Base-by-base conservation (phyloP, 2,329 filamentous ascomycete genomes). In the Blumeria hordei region DNA sequence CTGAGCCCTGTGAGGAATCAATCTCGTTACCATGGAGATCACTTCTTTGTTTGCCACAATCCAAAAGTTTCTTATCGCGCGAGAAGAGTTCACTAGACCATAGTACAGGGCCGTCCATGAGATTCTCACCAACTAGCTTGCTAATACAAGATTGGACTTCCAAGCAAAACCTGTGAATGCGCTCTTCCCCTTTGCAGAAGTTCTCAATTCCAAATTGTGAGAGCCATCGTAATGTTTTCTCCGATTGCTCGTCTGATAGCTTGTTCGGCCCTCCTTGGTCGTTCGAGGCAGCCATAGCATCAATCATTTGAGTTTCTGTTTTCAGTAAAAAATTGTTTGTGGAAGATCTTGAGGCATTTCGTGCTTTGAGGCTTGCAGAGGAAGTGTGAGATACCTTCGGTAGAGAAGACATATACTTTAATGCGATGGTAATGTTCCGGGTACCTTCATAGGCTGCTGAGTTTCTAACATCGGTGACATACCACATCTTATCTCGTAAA, bases 401-500 rank as follows among this genome's bases (percentile, higher is more conserved):
- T 58, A 78, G 73, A 67, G 78, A 71, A 58, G 81, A 84, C 92
- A 98, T 96, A 7, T 84, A 87, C 67, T 92, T 93, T 53, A 98
- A 71, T 4, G 90, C 92, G 57, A 85, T 76, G 6, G 88, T 85
- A 50, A 96, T 82, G 59, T 90, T 86, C 57, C 82, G 81, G 41
- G 86, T 87, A 61, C 93, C 83, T 57, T 92, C 85, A 63, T 95
- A 96, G 9, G 81, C 79, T 52, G 81, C 84, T 3, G 92, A 95
- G 62, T 90, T 88, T 58, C 86, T 83, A 33, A 96, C 88, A 66
- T 95, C 88, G 1, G 85, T 90, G 57, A 92, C 85, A 66, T 94
- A 98, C 92, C 92, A 98, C 85, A 96, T 94, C 72, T 96, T 96
- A 66, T 94, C 85, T 44, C 92, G 79, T 41, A 95, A 73, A 21